phyloP scores from a whole-genome alignment of 768 basidiomycete genomes.

The Exidia glandulosa region DNA sequence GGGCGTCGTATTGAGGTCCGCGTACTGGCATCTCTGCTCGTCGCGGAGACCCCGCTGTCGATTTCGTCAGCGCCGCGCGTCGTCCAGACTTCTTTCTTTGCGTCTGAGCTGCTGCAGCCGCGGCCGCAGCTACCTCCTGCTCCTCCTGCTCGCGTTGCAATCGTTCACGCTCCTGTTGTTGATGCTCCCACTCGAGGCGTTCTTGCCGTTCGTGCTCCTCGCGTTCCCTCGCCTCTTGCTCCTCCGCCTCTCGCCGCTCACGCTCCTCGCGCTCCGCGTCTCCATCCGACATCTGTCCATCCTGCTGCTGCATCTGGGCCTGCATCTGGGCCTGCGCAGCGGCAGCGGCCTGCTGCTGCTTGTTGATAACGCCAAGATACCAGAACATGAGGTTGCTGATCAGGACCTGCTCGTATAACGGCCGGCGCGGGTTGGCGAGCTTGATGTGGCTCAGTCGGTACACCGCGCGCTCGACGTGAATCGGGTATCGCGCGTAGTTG shows the following conservation, averaged over 20 bases:
- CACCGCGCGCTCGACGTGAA: constrained; percentile 96
- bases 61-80: constrained; percentile 57
- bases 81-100: constrained; percentile 13
- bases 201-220: constrained; percentile 31
- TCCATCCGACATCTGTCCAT: constrained; percentile 4
- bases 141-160: constrained; percentile 19
- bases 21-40: constrained; percentile 80
- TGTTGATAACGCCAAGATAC: constrained; percentile 97
- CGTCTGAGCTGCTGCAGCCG: constrained; percentile 7
- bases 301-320: constrained; percentile 15
- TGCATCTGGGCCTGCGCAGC: constrained; percentile 20
- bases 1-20: constrained; percentile 88
- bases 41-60: constrained; percentile 38
- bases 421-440: constrained; percentile 90
- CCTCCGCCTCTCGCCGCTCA: constrained; percentile 18
- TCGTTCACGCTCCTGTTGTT: constrained; percentile 39
- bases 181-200: constrained; percentile 26
- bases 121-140: constrained; percentile 12
- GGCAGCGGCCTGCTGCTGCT: constrained; percentile 48
- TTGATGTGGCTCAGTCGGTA: constrained; percentile 98
- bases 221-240: constrained; percentile 22
- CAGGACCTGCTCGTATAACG: constrained; percentile 91
- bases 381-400: constrained; percentile 97
- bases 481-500: constrained; percentile 75
- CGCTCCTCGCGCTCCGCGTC: constrained; percentile 6